A percentile compares a stretch with the other conserved stretches of the same genome.
Conservation (phyloP, 169 alveolate genomes). For the Cryptosporidium tyzzeri region DNA sequence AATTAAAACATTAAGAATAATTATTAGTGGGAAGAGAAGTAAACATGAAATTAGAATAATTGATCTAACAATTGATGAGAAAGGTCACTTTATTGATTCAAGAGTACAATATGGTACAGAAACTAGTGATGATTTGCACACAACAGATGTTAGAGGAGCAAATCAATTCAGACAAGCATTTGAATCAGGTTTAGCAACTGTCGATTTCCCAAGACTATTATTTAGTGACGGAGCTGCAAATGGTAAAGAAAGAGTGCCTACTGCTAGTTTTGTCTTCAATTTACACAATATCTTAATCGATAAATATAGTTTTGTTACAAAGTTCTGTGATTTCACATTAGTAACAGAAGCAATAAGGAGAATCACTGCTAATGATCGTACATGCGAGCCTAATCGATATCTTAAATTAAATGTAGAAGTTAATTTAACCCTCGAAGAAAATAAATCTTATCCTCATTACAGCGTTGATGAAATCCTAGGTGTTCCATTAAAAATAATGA, state of each 20-base stretch:
- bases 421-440: constrained; percentile 46
- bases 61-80: constrained; percentile 66
- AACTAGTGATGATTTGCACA: constrained; percentile 63
- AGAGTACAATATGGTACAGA: constrained; percentile 72
- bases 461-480: constrained; percentile 72
- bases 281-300: constrained; percentile 57
- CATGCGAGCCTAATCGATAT: constrained; percentile 75
- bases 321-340: constrained; percentile 64
- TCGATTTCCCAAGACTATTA: constrained; percentile 67
- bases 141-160: constrained; percentile 75
- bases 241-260: constrained; percentile 75
- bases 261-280: constrained; percentile 73
- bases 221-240: constrained; percentile 74
- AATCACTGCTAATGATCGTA: constrained; percentile 73
- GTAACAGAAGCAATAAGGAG: constrained; percentile 71
- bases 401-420: constrained; percentile 65
- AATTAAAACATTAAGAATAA: constrained; percentile 62
- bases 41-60: constrained; percentile 68
- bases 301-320: constrained; percentile 69
- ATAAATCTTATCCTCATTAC: constrained; percentile 65
- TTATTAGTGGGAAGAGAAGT: constrained; percentile 66
- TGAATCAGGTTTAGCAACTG: constrained; percentile 75
- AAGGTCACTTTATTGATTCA: constrained; percentile 72
- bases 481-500: constrained; percentile 51
- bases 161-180: constrained; percentile 76